These are phyloP conservation scores for Colletotrichum sp. DNA, from an alignment of 2,329 filamentous ascomycete species.

Conservation along the genomic window DNA sequence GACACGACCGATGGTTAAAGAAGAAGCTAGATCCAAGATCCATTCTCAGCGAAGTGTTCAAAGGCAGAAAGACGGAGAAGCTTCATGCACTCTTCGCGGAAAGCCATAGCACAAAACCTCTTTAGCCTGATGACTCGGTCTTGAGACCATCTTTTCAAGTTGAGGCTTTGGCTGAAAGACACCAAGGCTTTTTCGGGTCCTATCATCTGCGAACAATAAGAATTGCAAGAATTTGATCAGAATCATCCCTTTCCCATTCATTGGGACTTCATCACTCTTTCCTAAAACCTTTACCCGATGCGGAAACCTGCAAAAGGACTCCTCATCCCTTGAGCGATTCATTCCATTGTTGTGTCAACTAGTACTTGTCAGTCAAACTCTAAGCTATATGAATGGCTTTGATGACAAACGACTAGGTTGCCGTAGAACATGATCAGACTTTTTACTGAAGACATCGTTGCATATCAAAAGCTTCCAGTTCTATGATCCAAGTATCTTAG, in stretches of 20 bases:
- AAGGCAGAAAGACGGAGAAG: not conserved
- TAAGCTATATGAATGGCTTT: fast-evolving
- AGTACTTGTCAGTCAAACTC: not conserved
- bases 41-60: not conserved
- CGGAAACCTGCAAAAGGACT: fast-evolving
- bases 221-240: not conserved
- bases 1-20: not conserved
- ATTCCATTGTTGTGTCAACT: not conserved
- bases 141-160: not conserved
- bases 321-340: fast-evolving
- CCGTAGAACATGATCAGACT: not conserved
- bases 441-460: fast-evolving
- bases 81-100: not conserved
- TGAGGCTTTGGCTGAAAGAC: not conserved
- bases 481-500: not conserved
- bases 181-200: not conserved
- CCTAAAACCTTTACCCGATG: fast-evolving
- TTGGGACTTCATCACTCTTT: fast-evolving
- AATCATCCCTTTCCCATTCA: fast-evolving
- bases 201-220: fast-evolving
- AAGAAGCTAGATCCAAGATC: not conserved
- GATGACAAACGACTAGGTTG: too few species aligned
- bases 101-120: not conserved
- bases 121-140: not conserved
- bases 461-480: not conserved